A percentile compares a stretch with the other conserved stretches of the same genome.
These are phyloP conservation scores for Sclerotiophoma versabilis DNA, from an alignment of 2,329 filamentous ascomycete species.

Conservation along the genomic window DNA sequence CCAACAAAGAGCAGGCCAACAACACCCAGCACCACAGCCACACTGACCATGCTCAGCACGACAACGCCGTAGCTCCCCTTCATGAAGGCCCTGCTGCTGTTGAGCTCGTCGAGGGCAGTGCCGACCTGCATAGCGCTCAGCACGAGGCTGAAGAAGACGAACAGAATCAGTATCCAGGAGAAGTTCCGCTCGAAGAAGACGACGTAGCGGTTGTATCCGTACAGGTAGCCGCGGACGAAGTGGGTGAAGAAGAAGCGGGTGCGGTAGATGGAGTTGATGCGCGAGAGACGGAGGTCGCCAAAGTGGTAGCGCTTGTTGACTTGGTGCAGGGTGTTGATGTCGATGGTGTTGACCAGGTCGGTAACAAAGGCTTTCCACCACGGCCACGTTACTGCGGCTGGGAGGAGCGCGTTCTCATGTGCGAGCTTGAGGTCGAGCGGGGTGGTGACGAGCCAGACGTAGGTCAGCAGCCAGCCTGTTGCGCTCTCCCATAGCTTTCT, in stretches of 20 bases:
- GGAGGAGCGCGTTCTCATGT: conserved; percentile 37
- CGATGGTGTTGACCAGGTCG: conserved; percentile 34
- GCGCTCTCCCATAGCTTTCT: conserved; percentile 32
- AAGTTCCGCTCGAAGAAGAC: conserved; percentile 51
- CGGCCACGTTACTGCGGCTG: conserved; percentile 41
- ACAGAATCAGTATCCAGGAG: conserved; percentile 47
- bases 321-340: conserved; percentile 42
- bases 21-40: conserved; percentile 36
- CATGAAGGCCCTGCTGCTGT: conserved; percentile 32
- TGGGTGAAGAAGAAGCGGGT: conserved; percentile 40
- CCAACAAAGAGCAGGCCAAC: conserved; percentile 38
- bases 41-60: conserved; percentile 45
- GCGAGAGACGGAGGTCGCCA: conserved; percentile 44
- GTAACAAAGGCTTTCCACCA: conserved; percentile 45
- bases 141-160: conserved; percentile 48
- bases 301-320: conserved; percentile 49
- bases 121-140: conserved; percentile 51
- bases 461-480: conserved; percentile 43
- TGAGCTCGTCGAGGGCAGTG: conserved; percentile 33
- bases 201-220: conserved; percentile 50
- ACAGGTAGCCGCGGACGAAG: conserved; percentile 50
- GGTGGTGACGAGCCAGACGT: conserved; percentile 45
- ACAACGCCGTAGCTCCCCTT: conserved; percentile 43
- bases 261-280: conserved; percentile 48
- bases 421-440: conserved; percentile 46